Evolutionary conservation across 345 rosid genomes (phyloP), one percentile per base, ranked within the genome.

Genomic region (Populus nigra): DNA sequence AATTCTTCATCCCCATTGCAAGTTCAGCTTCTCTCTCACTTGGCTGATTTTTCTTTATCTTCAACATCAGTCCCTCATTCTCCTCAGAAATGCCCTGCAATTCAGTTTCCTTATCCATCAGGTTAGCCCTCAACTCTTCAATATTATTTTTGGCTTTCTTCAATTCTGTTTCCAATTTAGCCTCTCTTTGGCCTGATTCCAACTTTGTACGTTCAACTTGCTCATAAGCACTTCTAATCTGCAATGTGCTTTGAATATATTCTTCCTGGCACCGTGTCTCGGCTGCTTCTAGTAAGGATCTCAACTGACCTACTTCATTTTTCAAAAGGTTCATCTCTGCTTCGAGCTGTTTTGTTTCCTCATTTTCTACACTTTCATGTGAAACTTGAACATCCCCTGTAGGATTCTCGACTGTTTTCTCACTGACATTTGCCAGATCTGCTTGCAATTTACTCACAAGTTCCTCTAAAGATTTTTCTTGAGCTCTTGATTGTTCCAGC

Each of bases 231-330:
- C 86, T 87, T 86, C 94, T 80, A 39, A 93, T 93, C 84, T 93
- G 98, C 84, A 96, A 75, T 6, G 93, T 90, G 88, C 98, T 92
- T 39, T 81, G 96, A 41, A 95, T 90, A 74, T 92, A 92, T 85
- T 93, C 98, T 81, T 92, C 97, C 70, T 95, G 97, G 78, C 93
- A 93, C 84, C 94, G 85, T 13, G 85, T 78, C 87, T 96, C 99
- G 15, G 93, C 88, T 17, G 87, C 89, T 85, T 88, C 94, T 27
- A 95, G 74, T 68, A 89, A 91, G 33, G 91, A 86, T 84, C 85
- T 90, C 83, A 95, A 75, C 25, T 91, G 95, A 31, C 80, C 78
- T 74, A 88, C 83, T 89, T 93, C 98, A 61, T 72, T 69, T 68
- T 88, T 90, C 33, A 89, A 85, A 38, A 16, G 47, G 80, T 86